Evolutionary conservation across 805 yeast species (phyloP).

Genomic region (Starmerella riodocensis): DNA sequence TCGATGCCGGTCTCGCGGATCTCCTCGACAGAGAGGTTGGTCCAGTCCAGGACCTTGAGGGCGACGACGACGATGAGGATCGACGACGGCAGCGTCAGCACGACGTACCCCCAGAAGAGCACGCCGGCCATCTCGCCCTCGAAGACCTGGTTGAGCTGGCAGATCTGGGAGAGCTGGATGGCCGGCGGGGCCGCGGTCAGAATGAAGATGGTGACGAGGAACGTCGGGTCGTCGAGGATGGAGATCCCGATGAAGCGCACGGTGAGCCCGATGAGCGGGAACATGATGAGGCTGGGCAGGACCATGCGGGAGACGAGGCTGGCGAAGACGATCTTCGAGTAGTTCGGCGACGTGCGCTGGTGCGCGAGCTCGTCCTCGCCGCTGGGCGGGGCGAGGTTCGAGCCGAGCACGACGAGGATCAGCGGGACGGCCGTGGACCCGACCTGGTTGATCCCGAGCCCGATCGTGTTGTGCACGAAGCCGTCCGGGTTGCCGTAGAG

Average conservation of each 20-base stretch:
- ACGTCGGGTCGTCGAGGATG: conserved; percentile 43
- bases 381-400: conserved; percentile 45
- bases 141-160: conserved; percentile 46
- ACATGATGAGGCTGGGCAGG: conserved; percentile 40
- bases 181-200: conserved; percentile 56
- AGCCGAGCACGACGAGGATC: conserved; percentile 47
- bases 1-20: background rate
- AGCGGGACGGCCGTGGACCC: conserved; percentile 51
- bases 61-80: conserved; percentile 42
- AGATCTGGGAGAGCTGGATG: conserved; percentile 51
- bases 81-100: conserved; percentile 47
- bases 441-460: conserved; percentile 40
- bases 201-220: conserved; percentile 44
- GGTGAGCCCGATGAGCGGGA: conserved; percentile 41
- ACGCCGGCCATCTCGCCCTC: conserved; percentile 56
- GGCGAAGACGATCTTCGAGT: conserved; percentile 37
- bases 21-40: conserved; percentile 20
- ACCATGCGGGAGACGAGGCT: conserved; percentile 48
- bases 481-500: conserved; percentile 33
- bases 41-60: conserved; percentile 45
- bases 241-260: conserved; percentile 40
- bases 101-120: conserved; percentile 53
- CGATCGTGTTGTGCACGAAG: conserved; percentile 39
- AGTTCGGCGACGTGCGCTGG: conserved; percentile 27
- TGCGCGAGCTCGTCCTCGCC: conserved; percentile 29